Percentiles rank a stretch among this genome's conserved stretches.
phyloP scores from a whole-genome alignment of 2,329 filamentous ascomycete genomes.

The Colletotrichum sp. region DNA sequence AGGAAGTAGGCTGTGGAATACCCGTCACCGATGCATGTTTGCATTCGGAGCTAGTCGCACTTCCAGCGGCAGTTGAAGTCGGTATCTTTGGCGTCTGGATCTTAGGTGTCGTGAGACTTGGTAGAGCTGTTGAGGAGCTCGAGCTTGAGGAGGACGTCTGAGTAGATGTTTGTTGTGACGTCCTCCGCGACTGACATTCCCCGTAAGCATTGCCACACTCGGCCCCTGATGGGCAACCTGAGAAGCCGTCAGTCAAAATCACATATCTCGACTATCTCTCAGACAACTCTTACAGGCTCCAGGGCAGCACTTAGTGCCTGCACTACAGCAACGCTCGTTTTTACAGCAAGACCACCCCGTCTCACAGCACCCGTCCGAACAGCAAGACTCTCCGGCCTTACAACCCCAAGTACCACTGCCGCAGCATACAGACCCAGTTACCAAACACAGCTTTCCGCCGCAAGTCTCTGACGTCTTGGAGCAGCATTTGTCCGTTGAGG shows the following conservation, averaged over 20 bases:
- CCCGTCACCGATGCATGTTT: not conserved
- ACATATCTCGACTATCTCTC: too few species aligned
- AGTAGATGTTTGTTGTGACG: not conserved
- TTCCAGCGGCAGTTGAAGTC: not conserved
- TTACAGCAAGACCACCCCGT: not conserved
- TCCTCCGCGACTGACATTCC: not conserved
- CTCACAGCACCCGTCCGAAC: not conserved
- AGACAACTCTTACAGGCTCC: not conserved
- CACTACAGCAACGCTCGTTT: not conserved
- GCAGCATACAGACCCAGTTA: not conserved
- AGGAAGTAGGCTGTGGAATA: not conserved
- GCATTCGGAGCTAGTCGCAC: not conserved
- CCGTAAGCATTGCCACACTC: not conserved
- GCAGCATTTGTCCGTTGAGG: not conserved
- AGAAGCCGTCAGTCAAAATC: not conserved
- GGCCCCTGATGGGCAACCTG: not conserved
- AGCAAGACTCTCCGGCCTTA: not conserved
- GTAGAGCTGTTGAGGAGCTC: not conserved
- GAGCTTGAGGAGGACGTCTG: not conserved
- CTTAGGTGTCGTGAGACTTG: not conserved
- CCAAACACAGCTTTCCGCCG: not conserved
- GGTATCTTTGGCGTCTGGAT: not conserved
- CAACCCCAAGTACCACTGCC: not conserved
- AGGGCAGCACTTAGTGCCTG: not conserved
- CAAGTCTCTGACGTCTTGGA: not conserved